Base-by-base conservation (phyloP, 768 basidiomycete genomes). In the Lentinula raphanica region DNA sequence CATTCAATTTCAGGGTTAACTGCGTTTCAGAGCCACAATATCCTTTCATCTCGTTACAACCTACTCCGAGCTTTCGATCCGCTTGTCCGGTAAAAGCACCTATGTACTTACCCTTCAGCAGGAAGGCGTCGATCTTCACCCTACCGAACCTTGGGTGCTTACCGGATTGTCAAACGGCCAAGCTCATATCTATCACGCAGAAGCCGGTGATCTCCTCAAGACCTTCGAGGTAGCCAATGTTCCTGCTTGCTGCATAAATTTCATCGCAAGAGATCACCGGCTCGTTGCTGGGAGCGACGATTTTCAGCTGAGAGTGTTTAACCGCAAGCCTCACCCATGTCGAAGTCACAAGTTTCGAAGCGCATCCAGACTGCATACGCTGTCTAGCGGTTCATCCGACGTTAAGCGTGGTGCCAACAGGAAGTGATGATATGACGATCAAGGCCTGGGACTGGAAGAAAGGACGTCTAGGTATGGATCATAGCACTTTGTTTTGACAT, bases 361-460 rank as follows among this genome's bases (percentile, higher is more conserved):
- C 96, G 0, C 97, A 98, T 68, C 96, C 97, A 2, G 97, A 99
- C 72, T 99, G 98, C 67, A 98, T 99, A 65, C 81, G 96, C 72
- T 97, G 95, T 74, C 78, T 99, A 56, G 92, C 93, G 0, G 96
- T 98, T 1, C 97, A 99, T 65, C 97, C 97, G 5, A 90, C 92
- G 1, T 83, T 92, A 58, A 86, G 86, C 72, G 86, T 99, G 60
- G 90, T 98, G 8, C 76, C 98, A 38, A 99, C 96, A 0, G 97
- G 96, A 23, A 92, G 90, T 66, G 97, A 99, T 69, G 97, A 99
- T 72, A 97, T 98, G 95, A 94, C 94, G 29, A 94, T 99, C 78
- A 97, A 96, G 73, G 93, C 94, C 59, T 99, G 97, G 97, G 94
- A 99, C 70, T 98, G 97, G 97, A 97, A 99, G 62, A 96, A 98